A percentile compares a stretch with the other conserved stretches of the same genome.
These are phyloP conservation scores for Halteria grandinella DNA, from an alignment of 73 alveolate genomes.

Conservation along the genomic window DNA sequence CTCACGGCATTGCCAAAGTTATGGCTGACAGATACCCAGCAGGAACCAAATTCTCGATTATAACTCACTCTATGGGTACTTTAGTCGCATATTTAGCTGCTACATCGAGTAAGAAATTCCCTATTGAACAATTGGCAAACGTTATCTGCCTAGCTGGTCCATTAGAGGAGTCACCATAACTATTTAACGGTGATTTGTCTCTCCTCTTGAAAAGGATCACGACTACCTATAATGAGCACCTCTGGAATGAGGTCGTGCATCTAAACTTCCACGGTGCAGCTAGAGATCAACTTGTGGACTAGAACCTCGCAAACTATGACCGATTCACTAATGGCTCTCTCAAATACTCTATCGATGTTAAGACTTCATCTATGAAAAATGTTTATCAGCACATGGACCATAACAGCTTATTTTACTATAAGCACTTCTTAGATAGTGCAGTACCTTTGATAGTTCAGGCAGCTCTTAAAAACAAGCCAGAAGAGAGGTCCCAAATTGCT, in stretches of 20 bases:
- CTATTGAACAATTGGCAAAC: background rate
- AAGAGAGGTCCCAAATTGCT: too few species aligned
- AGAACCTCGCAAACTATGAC: background rate
- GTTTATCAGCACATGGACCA: slow-evolving; percentile 46
- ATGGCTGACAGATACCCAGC: too few species aligned
- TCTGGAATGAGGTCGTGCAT: slow-evolving; percentile 6
- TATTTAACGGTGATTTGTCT: slow-evolving; percentile 19
- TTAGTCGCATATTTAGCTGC: slow-evolving; percentile 20
- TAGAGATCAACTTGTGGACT: slow-evolving; percentile 22
- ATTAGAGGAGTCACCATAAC: slow-evolving; percentile 36
- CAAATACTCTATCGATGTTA: slow-evolving; percentile 1
- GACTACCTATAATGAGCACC: background rate
- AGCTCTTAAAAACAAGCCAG: background rate
- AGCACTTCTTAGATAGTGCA: slow-evolving; percentile 18
- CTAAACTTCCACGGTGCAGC: slow-evolving; percentile 38
- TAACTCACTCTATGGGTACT: slow-evolving; percentile 48
- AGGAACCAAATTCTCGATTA: background rate
- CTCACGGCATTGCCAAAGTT: background rate
- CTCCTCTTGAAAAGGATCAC: slow-evolving; percentile 1
- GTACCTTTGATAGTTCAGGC: slow-evolving; percentile 15
- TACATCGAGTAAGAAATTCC: slow-evolving; percentile 12
- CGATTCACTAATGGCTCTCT: slow-evolving; percentile 4
- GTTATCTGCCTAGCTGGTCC: slow-evolving; percentile 26
- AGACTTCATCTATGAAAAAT: slow-evolving; percentile 9
- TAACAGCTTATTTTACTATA: slow-evolving; percentile 26